Evolutionary conservation across 371 early-diverging fungal genomes (phyloP).

Genomic region (Zychaea mexicana): DNA sequence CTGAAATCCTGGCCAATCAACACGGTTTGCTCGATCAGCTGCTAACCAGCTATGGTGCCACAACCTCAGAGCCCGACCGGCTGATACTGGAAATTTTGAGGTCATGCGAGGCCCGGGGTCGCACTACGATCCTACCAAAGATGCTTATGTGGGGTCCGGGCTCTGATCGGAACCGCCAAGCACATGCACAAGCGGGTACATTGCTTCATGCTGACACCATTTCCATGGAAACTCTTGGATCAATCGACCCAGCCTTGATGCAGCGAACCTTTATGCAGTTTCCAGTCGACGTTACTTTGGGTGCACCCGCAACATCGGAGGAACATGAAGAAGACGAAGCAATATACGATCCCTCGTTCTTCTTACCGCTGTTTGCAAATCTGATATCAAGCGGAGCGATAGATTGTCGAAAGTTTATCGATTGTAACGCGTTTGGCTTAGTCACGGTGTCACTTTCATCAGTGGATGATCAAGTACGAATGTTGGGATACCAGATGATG

Average conservation of each 20-base stretch:
- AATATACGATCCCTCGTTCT: slow-evolving; percentile 71
- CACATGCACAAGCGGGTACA: slow-evolving; percentile 42
- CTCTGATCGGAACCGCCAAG: slow-evolving; percentile 47
- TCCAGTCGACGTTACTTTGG: slow-evolving; percentile 34
- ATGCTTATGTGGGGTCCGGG: slow-evolving; percentile 61
- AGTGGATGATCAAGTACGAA: slow-evolving; percentile 51
- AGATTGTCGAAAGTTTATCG: slow-evolving; percentile 68
- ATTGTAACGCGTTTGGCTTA: slow-evolving; percentile 71
- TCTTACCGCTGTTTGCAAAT: slow-evolving; percentile 72
- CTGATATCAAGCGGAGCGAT: slow-evolving; percentile 55
- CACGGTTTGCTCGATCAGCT: slow-evolving; percentile 54
- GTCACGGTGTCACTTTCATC: slow-evolving; percentile 67
- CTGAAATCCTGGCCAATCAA: slow-evolving; percentile 37
- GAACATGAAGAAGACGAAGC: not conserved
- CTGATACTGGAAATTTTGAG: slow-evolving; percentile 50
- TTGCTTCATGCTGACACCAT: slow-evolving; percentile 35
- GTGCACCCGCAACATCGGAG: slow-evolving; percentile 19
- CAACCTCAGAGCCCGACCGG: slow-evolving; percentile 51
- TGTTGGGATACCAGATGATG: slow-evolving; percentile 66
- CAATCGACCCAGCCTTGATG: slow-evolving; percentile 71
- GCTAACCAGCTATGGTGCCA: slow-evolving; percentile 60
- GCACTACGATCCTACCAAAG: slow-evolving; percentile 45
- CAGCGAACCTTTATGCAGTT: slow-evolving; percentile 62
- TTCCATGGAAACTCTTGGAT: slow-evolving; percentile 59
- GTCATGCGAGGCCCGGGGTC: slow-evolving; percentile 53